Conservation (phyloP, 108 stramenopile species). For the Cyclotella choctawhatcheeana region DNA sequence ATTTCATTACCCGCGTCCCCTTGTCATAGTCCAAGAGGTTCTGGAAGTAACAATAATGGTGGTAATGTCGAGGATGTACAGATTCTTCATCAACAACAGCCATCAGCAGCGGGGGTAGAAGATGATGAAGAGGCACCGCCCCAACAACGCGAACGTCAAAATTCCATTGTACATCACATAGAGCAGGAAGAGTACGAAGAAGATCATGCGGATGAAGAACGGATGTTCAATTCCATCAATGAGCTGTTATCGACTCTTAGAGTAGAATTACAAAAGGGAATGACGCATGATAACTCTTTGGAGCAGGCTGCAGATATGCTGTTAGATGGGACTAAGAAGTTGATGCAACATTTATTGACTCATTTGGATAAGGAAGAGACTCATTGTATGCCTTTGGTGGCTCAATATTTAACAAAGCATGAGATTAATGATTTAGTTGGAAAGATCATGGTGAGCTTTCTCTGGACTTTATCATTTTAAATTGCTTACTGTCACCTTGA, state of each 20-base stretch:
- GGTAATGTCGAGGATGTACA: neutral
- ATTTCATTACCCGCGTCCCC: constrained; percentile 19
- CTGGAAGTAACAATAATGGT: too few relatives aligned
- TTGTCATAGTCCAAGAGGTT: too few relatives aligned
- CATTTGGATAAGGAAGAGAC: constrained; percentile 92
- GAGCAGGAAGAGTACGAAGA: constrained; percentile 93
- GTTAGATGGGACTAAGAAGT: constrained; percentile 54
- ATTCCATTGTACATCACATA: constrained; percentile 53
- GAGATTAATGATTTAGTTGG: constrained; percentile 91
- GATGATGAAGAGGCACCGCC: neutral
- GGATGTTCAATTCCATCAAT: constrained; percentile 87
- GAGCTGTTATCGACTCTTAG: constrained; percentile 63
- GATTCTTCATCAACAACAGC: neutral
- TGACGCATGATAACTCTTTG: constrained; percentile 28
- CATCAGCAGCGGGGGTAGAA: constrained; percentile 19
- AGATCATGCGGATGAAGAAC: constrained; percentile 91
- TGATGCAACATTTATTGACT: constrained; percentile 72
- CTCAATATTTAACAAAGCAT: constrained; percentile 75
- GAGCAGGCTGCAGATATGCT: constrained; percentile 54
- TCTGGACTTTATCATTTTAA: neutral
- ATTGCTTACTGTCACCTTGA: neutral
- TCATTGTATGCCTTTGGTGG: constrained; percentile 88
- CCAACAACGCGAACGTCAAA: constrained; percentile 35
- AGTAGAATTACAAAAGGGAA: constrained; percentile 43
- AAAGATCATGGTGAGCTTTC: constrained; percentile 69